Conservation (phyloP, 2,329 filamentous ascomycete genomes). For the Ophiostoma pallidulum region DNA sequence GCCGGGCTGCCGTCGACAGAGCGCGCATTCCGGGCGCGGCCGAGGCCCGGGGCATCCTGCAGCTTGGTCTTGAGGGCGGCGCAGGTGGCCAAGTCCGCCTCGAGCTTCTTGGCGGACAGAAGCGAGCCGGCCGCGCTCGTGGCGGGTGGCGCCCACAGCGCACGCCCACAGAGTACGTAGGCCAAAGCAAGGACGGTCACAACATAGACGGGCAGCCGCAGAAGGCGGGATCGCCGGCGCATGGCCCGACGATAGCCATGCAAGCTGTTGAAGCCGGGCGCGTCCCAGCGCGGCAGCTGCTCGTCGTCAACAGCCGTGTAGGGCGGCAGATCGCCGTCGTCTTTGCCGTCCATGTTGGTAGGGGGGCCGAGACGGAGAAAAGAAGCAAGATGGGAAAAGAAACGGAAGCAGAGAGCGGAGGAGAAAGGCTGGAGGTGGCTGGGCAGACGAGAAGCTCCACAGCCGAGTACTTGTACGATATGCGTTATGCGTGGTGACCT, state of each 20-base stretch:
- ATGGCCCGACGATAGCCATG: constrained; percentile 1
- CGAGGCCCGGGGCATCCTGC: constrained; percentile 43
- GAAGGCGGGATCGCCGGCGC: constrained; percentile 32
- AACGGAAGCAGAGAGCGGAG: not conserved
- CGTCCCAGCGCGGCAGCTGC: constrained; percentile 3
- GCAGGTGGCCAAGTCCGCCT: constrained; percentile 46
- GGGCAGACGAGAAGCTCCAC: not conserved
- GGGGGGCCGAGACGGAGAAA: not conserved
- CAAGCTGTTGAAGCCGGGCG: not conserved
- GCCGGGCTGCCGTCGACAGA: constrained; percentile 49
- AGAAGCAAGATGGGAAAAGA: not conserved
- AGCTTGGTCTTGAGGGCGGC: constrained; percentile 45
- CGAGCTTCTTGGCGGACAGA: constrained; percentile 44
- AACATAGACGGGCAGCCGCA: constrained; percentile 35
- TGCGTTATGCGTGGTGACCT: not conserved
- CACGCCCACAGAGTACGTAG: constrained; percentile 35
- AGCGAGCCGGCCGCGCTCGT: not conserved
- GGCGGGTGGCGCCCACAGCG: constrained; percentile 17
- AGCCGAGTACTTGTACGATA: too few species aligned
- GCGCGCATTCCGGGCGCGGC: constrained; percentile 51
- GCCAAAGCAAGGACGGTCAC: constrained; percentile 37
- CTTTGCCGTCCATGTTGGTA: constrained; percentile 29
- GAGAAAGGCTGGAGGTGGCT: not conserved
- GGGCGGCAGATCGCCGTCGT: constrained; percentile 29
- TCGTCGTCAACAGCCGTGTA: constrained; percentile 26